These are phyloP conservation scores for Phytophthora pinifolia DNA, from an alignment of 352 stramenopile genomes.

Conservation along the genomic window DNA sequence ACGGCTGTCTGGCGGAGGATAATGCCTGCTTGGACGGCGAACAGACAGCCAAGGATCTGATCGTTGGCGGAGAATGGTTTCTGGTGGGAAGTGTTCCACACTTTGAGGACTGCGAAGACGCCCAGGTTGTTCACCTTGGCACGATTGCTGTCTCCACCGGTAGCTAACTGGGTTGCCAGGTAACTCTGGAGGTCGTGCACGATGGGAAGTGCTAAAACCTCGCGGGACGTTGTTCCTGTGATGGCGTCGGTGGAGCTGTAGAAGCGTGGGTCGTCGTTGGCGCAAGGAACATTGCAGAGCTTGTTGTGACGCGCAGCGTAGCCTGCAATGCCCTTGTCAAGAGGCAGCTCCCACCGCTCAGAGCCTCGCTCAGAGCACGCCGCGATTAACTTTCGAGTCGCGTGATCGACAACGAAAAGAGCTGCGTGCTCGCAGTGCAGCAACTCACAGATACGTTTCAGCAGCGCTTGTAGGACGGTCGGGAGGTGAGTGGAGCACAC, in stretches of 20 bases:
- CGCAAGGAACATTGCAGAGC: constrained; percentile 60
- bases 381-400: constrained; percentile 35
- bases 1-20: constrained; percentile 55
- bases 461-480: constrained; percentile 39
- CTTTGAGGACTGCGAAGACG: constrained; percentile 65
- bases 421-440: constrained; percentile 74
- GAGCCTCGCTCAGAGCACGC: constrained; percentile 42
- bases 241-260: constrained; percentile 77
- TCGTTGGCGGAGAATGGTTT: constrained; percentile 78
- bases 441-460: constrained; percentile 56
- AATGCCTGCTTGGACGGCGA: constrained; percentile 61
- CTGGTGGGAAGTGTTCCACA: constrained; percentile 71
- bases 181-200: constrained; percentile 53
- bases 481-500: constrained; percentile 52
- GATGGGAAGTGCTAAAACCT: constrained; percentile 70
- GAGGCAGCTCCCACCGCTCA: constrained; percentile 58
- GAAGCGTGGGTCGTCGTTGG: constrained; percentile 75
- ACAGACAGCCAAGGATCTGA: constrained; percentile 59
- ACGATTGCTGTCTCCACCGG: constrained; percentile 5
- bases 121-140: constrained; percentile 24
- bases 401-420: constrained; percentile 60
- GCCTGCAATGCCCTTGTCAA: constrained; percentile 72
- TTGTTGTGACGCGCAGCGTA: constrained; percentile 51
- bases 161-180: constrained; percentile 13
- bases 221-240: constrained; percentile 52